Evolutionary conservation across 140 eudicot genomes (phyloP).

Genomic region (Flaveria floridana): DNA sequence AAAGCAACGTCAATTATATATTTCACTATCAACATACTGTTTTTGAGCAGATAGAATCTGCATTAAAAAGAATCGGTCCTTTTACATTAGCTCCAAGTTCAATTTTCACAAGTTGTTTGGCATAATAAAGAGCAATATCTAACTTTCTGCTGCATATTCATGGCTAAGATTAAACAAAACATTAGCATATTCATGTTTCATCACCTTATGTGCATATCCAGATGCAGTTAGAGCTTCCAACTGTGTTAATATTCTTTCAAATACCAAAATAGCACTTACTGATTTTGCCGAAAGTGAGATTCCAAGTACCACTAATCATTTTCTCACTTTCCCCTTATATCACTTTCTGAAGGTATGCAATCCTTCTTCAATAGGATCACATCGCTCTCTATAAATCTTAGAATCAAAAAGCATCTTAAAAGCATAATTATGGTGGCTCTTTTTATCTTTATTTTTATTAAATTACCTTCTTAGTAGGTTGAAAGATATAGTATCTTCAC

Average conservation of each 20-base stretch:
- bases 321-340: slow-evolving; percentile 42
- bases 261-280: slow-evolving; percentile 47
- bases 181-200: slow-evolving; percentile 37
- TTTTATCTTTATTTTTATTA: slow-evolving; percentile 36
- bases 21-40: slow-evolving; percentile 65
- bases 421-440: slow-evolving; percentile 34
- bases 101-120: slow-evolving; percentile 57
- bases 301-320: slow-evolving; percentile 48
- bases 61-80: slow-evolving; percentile 80
- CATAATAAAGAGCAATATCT: slow-evolving; percentile 70
- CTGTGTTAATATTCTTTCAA: slow-evolving; percentile 48
- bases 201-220: slow-evolving; percentile 48
- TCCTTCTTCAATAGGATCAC: slow-evolving; percentile 58
- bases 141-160: slow-evolving; percentile 76
- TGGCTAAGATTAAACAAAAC: slow-evolving; percentile 61
- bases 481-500: slow-evolving; percentile 53
- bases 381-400: slow-evolving; percentile 52
- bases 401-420: slow-evolving; percentile 65
- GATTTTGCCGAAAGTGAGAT: slow-evolving; percentile 63
- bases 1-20: slow-evolving; percentile 67
- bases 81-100: slow-evolving; percentile 65
- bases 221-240: slow-evolving; percentile 57
- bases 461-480: slow-evolving; percentile 63
- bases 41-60: slow-evolving; percentile 84
- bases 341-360: slow-evolving; percentile 39